Evolutionary conservation across 805 yeast species (phyloP).

Genomic region (Nakazawaea wickerhamii): DNA sequence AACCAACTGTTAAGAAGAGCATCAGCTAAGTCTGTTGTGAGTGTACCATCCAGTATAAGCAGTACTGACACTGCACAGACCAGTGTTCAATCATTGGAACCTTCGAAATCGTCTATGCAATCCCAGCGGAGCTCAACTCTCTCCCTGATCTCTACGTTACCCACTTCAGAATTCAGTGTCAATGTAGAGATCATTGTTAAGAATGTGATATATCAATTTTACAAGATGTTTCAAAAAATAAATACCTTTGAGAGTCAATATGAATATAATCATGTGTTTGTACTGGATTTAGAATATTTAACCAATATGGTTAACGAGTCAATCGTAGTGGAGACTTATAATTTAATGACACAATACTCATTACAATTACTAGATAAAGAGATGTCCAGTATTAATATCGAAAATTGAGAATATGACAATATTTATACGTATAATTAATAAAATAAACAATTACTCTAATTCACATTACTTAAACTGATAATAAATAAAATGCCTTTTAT

Average conservation of each 20-base stretch:
- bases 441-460: too few species aligned
- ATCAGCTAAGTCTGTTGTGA: constrained; percentile 5
- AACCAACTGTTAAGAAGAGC: constrained; percentile 4
- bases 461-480: too few species aligned
- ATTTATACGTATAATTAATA: too few species aligned
- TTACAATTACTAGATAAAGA: constrained; percentile 6
- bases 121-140: neutral
- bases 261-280: neutral
- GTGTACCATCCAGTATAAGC: constrained; percentile 1
- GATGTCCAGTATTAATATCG: constrained; percentile 1
- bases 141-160: neutral
- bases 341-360: constrained; percentile 6
- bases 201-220: constrained; percentile 9
- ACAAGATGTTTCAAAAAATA: constrained; percentile 4
- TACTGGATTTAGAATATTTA: neutral
- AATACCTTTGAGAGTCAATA: neutral
- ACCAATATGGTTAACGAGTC: constrained; percentile 5
- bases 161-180: neutral
- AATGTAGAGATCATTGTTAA: constrained; percentile 1
- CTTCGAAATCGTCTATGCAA: neutral
- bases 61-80: constrained; percentile 7
- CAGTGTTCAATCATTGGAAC: constrained; percentile 1
- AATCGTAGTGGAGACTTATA: constrained; percentile 5
- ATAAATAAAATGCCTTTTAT: too few species aligned
- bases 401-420: too few species aligned